Conservation (phyloP, 768 basidiomycete species). For the Pisolithus marmoratus region DNA sequence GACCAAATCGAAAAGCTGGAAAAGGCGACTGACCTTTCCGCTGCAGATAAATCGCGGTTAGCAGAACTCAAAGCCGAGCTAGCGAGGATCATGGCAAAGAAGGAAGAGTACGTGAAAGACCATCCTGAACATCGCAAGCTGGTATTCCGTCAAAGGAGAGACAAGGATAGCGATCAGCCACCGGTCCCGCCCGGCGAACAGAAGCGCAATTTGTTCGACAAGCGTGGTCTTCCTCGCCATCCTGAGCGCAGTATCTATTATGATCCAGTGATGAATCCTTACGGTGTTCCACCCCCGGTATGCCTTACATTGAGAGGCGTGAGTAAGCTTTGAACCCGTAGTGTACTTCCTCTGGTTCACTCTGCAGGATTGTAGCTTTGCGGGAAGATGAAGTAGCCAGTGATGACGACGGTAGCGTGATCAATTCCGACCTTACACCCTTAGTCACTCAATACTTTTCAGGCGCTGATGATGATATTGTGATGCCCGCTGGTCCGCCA, state of each 20-base stretch:
- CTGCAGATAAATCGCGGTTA: slow-evolving; percentile 61
- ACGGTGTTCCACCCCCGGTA: slow-evolving; percentile 92
- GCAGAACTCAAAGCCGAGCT: slow-evolving; percentile 71
- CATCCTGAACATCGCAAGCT: slow-evolving; percentile 89
- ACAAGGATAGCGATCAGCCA: slow-evolving; percentile 36
- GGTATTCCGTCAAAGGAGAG: slow-evolving; percentile 61
- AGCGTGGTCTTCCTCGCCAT: slow-evolving; percentile 79
- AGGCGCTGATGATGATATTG: slow-evolving; percentile 52
- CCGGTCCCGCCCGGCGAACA: slow-evolving; percentile 33
- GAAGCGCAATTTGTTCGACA: slow-evolving; percentile 70
- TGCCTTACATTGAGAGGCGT: slow-evolving; percentile 93
- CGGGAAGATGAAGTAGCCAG: slow-evolving; percentile 57
- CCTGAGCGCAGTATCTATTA: slow-evolving; percentile 93
- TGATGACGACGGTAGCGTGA: slow-evolving; percentile 46
- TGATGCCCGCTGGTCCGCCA: slow-evolving; percentile 57
- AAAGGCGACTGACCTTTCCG: slow-evolving; percentile 34
- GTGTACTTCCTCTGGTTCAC: not conserved
- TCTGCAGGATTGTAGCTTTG: slow-evolving; percentile 38
- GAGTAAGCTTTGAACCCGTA: slow-evolving; percentile 27
- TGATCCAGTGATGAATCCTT: slow-evolving; percentile 90
- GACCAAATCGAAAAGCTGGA: slow-evolving; percentile 72
- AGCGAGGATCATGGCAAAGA: slow-evolving; percentile 75
- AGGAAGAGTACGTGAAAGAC: slow-evolving; percentile 86
- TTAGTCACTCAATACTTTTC: not conserved
- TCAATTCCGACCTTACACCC: not conserved